Evolutionary conservation across 176 grass and related monocot species (phyloP), one percentile per base, ranked within the genome.

Genomic region (Oryza coarctata): DNA sequence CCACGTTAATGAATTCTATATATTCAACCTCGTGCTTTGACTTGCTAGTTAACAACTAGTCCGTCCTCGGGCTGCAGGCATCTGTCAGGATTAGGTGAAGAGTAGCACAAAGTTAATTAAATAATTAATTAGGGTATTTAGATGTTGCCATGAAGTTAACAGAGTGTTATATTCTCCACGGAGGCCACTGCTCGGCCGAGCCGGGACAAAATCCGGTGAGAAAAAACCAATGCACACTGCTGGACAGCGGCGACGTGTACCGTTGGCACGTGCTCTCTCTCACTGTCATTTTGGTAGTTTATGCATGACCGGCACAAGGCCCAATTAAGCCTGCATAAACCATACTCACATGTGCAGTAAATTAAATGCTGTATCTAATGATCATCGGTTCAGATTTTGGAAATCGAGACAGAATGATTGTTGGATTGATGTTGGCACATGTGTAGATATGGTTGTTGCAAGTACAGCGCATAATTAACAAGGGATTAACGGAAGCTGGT

Each of bases 1-100:
- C n/a, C n/a, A n/a, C n/a, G 45, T 49, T 18, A 49, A 22, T 20
- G 2, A 52, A 55, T 55, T 55, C 10, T 3, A 55, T 7, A 6
- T 55, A 10, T 49, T 82, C 64, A 64, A 49, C 39, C 31, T 52
- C 75, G 72, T 75, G 79, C 79, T 50, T 71, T 82, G 85, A 85
- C 83, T 65, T n/a, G 75, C 63, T 40, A 52, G 76, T 17, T 23
- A 22, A 38, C 7, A 8, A 44, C 41, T 44, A 44, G 41, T 44
- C 41, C 41, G 9, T 47, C 45, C 15, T 49, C 3, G 5, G 15
- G 15, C 45, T 49, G 15, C 44, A 18, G 38, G 35, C 66, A 43
- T 12, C 68, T 11, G 29, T 49, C 65, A 3, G 72, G 64, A 55
- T 69, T 77, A 44, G 74, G 80, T 83, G 38, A 57, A 58, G 3